Base-by-base conservation (phyloP, 2,329 filamentous ascomycete genomes). In the Penicillium crustosum region DNA sequence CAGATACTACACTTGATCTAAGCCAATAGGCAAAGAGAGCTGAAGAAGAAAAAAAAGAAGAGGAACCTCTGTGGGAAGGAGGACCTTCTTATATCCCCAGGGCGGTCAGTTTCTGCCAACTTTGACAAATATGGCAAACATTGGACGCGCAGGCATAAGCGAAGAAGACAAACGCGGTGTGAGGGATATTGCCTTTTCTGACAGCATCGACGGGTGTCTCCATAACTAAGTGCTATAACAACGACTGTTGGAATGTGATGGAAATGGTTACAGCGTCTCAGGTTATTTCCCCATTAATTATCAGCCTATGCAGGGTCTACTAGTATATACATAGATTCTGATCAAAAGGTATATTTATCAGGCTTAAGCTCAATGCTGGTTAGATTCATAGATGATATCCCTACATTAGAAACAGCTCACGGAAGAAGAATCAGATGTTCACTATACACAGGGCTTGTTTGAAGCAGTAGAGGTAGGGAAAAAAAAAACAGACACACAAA, bases 401-500 rank as follows among this genome's bases (percentile, higher is more conserved):
- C 25, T 25, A 25, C 25, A 25, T 31, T 33, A 31, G 2, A 35
- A 8, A 47, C n/a, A 38, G 38, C 29, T 51, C 45, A 50, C 27
- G 21, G 19, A 50, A 59, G 50, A 66, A 62, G 49, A 64, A 66
- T 64, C 59, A 57, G 60, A 60, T 64, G 65, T 60, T 68, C 66
- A 70, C 66, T 70, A 69, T 70, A 70, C 66, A 70, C 65, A 70
- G 64, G 61, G 64, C 65, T 65, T 58, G 62, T 64, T 63, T 64
- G 58, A 65, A 59, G 58, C 55, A 60, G 59, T 53, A 57, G 49
- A 53, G 49, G 61, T 57, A 51, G 59, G 53, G 59, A 60, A 53
- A 61, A 59, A 63, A 64, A 64, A 57, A 13, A 12, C 29, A 31
- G 64, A 67, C 59, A 55, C 44, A 55, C 47, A 63, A 62, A 65